Evolutionary conservation across 768 basidiomycete species (phyloP).

Genomic region (Pleurotus giganteus): DNA sequence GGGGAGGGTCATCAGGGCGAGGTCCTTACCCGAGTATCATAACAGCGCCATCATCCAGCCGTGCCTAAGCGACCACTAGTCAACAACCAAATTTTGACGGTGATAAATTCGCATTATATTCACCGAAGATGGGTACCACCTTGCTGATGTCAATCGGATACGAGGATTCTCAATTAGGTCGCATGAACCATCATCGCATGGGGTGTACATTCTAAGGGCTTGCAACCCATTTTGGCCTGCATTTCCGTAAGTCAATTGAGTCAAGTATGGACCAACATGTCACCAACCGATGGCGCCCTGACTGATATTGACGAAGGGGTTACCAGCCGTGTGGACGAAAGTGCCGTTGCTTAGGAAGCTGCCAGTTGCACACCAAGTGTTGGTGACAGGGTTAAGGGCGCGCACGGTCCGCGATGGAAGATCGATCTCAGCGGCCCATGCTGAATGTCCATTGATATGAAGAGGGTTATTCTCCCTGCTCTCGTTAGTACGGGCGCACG

Average conservation of each 20-base stretch:
- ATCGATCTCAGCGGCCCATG: constrained; percentile 45
- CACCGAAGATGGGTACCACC: constrained; percentile 43
- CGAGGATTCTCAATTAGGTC: constrained; percentile 34
- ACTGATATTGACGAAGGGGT: constrained; percentile 14
- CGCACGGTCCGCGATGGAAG: constrained; percentile 36
- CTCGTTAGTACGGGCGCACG: not conserved
- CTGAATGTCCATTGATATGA: constrained; percentile 38
- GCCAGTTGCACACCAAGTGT: constrained; percentile 42
- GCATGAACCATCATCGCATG: constrained; percentile 32
- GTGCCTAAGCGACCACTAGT: constrained; percentile 10
- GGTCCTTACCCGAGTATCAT: constrained; percentile 16
- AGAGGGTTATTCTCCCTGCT: constrained; percentile 33
- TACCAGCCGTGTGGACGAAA: constrained; percentile 25
- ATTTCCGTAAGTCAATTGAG: not conserved
- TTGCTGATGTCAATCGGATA: constrained; percentile 31
- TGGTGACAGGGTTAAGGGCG: constrained; percentile 29
- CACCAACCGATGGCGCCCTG: not conserved
- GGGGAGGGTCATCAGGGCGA: not conserved
- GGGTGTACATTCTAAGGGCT: constrained; percentile 35
- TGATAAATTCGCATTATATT: constrained; percentile 12
- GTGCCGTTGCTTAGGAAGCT: constrained; percentile 41
- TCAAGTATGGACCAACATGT: not conserved
- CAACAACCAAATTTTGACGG: not conserved
- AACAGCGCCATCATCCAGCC: constrained; percentile 19
- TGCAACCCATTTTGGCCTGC: constrained; percentile 28